Evolutionary conservation across 192 early-diverging fungal species (phyloP).

Genomic region (Backusella sp.): DNA sequence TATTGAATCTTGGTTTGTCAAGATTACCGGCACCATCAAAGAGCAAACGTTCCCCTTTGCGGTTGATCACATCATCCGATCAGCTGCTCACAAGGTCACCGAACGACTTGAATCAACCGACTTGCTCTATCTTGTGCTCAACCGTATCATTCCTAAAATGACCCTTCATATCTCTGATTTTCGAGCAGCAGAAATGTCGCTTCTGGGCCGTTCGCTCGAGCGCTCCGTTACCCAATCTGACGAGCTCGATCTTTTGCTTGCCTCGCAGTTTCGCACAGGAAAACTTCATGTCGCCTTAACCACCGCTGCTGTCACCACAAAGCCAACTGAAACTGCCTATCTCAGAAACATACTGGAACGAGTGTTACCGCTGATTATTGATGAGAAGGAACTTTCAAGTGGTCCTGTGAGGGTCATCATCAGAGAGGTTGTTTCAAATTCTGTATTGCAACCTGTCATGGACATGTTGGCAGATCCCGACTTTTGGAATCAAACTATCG

Average conservation of each 20-base stretch:
- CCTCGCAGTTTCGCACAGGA: slow-evolving; percentile 53
- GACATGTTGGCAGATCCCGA: slow-evolving; percentile 78
- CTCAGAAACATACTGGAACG: slow-evolving; percentile 61
- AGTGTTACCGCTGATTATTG: slow-evolving; percentile 64
- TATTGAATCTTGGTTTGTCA: slow-evolving; percentile 53
- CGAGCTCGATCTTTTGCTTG: slow-evolving; percentile 56
- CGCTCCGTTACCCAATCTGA: slow-evolving; percentile 51
- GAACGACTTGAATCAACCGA: slow-evolving; percentile 56
- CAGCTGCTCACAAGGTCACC: slow-evolving; percentile 35
- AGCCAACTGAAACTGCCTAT: slow-evolving; percentile 55
- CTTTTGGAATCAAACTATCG: slow-evolving; percentile 84
- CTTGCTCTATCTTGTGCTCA: slow-evolving; percentile 56
- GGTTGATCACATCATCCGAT: slow-evolving; percentile 49
- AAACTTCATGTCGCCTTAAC: slow-evolving; percentile 60
- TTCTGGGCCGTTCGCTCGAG: slow-evolving; percentile 45
- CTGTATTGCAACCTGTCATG: slow-evolving; percentile 68
- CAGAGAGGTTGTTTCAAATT: slow-evolving; percentile 71
- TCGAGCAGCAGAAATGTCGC: slow-evolving; percentile 54
- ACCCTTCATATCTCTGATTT: slow-evolving; percentile 70
- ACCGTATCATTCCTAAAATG: slow-evolving; percentile 64
- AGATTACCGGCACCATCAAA: slow-evolving; percentile 36
- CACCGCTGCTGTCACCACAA: slow-evolving; percentile 38
- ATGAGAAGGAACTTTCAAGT: slow-evolving; percentile 56
- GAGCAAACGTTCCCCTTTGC: slow-evolving; percentile 47
- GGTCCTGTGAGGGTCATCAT: slow-evolving; percentile 60